phyloP scores from a whole-genome alignment of 306 rosid genomes.

The Astragalus glycyphyllos region DNA sequence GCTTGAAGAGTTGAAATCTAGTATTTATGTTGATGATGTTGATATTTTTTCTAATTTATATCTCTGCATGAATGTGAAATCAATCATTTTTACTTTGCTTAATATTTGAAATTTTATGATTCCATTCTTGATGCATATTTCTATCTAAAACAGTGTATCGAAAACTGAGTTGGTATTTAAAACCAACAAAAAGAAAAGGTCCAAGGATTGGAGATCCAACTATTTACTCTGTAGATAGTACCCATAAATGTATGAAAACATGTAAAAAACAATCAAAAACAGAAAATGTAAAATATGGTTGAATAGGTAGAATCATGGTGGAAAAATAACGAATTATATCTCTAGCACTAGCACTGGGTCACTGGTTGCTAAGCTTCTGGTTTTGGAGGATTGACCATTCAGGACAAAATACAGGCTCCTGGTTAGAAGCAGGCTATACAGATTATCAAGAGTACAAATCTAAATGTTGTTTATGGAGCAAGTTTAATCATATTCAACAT shows the following conservation, averaged over 20 bases:
- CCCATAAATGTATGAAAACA: slow-evolving; percentile 1
- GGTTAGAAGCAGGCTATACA: slow-evolving; percentile 8
- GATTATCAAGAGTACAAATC: background rate
- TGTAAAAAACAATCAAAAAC: slow-evolving; percentile 9
- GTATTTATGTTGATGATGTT: slow-evolving; percentile 4
- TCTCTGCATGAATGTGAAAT: slow-evolving; percentile 21
- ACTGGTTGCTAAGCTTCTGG: slow-evolving; percentile 22
- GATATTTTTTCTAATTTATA: slow-evolving; percentile 21
- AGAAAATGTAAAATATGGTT: background rate
- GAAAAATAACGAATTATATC: slow-evolving; percentile 31
- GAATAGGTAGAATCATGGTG: slow-evolving; percentile 20
- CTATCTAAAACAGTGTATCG: background rate
- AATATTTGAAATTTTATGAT: slow-evolving; percentile 29
- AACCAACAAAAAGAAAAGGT: slow-evolving; percentile 17
- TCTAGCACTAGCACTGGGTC: slow-evolving; percentile 11
- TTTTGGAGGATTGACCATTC: slow-evolving; percentile 22
- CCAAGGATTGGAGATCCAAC: slow-evolving; percentile 26
- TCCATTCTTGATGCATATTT: slow-evolving; percentile 29
- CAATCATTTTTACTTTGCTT: slow-evolving; percentile 26
- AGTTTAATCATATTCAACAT: slow-evolving; percentile 24
- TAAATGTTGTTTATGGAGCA: slow-evolving; percentile 29
- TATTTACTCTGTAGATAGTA: background rate
- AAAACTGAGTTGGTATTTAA: slow-evolving; percentile 15
- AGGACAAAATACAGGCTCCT: slow-evolving; percentile 4
- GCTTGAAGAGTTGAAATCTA: slow-evolving; percentile 29